These are phyloP conservation scores for Clitopilus hobsonii DNA, from an alignment of 768 basidiomycete genomes.

Conservation along the genomic window DNA sequence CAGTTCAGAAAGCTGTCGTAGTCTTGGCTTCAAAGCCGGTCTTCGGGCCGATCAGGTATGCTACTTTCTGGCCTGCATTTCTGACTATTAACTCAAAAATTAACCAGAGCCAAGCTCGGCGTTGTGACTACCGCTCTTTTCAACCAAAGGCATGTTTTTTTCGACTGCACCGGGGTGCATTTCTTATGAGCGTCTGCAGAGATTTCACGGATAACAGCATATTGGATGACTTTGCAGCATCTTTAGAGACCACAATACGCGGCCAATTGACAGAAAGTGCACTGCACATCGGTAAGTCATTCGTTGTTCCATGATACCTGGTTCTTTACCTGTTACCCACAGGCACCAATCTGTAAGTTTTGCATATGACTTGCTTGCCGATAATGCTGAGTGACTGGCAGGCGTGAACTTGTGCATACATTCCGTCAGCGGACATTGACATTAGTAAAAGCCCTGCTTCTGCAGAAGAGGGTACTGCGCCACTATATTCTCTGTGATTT, in stretches of 20 bases:
- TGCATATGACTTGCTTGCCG: too few relatives aligned
- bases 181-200: conserved; percentile 27
- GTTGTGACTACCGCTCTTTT: conserved; percentile 93
- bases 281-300: conserved; percentile 83
- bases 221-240: conserved; percentile 80
- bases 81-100: neutral
- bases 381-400: conserved; percentile 24
- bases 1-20: conserved; percentile 96
- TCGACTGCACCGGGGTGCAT: neutral
- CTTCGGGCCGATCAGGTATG: conserved; percentile 87
- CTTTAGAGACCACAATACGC: conserved; percentile 71
- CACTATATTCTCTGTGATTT: neutral
- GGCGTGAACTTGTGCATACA: conserved; percentile 88
- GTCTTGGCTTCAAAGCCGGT: conserved; percentile 88
- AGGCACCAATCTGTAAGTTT: conserved; percentile 73
- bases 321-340: neutral
- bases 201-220: conserved; percentile 88
- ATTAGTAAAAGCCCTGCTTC: conserved; percentile 91
- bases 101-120: conserved; percentile 77
- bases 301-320: neutral
- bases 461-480: conserved; percentile 83
- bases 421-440: conserved; percentile 90
- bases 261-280: conserved; percentile 87
- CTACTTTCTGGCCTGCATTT: neutral
- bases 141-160: conserved; percentile 59